Base-by-base conservation (phyloP, 2,329 filamentous ascomycete genomes). In the Fusarium sp. region DNA sequence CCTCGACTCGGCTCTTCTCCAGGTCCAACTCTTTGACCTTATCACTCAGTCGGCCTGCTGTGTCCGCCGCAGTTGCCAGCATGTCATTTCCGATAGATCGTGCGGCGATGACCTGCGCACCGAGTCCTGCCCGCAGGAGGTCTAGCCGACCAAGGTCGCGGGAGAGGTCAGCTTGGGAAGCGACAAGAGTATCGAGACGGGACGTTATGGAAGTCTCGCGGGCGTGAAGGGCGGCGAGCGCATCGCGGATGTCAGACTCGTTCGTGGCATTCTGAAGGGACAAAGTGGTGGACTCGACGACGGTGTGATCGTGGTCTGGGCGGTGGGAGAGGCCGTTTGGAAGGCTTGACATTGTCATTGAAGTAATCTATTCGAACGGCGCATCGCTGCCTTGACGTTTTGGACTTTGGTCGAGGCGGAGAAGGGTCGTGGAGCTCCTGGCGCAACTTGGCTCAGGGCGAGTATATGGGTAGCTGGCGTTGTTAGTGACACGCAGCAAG, bases 1-100 rank as follows among this genome's bases (percentile, higher is more conserved):
- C 92, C 82, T 97, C 95, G 10, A 99, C 96, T 31, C 95, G 91
- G 68, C 92, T 92, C 86, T 98, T 97, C 84, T 99, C 96, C 66
- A 95, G 88, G 81, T 99, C 97, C 37, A 99, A 90, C 75, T 91
- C 89, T 81, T 94, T 95, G 65, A 99, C 97, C 63, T 95, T 94
- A 79, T 91, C 91, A 65, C 95, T 97, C 73, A 98, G 93, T 66
- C 94, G 91, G 64, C 92, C 92, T 5, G 97, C 97, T 37, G 95
- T 98, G 61, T 92, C 89, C 22, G 97, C 94, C 33, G 97, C 95
- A 50, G 92, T 90, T 45, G 94, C 92, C 69, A 99, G 92, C 94
- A 98, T 98, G 81, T 92, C 93, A 89, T 95, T 94, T 87, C 94
- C 94, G 80, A 99, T 93, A 52, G 92, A 88, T 72, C 96, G 91